Evolutionary conservation across 2,329 filamentous ascomycete species (phyloP), one percentile per base, ranked within the genome.

Genomic region (Rasamsonia emersonii): DNA sequence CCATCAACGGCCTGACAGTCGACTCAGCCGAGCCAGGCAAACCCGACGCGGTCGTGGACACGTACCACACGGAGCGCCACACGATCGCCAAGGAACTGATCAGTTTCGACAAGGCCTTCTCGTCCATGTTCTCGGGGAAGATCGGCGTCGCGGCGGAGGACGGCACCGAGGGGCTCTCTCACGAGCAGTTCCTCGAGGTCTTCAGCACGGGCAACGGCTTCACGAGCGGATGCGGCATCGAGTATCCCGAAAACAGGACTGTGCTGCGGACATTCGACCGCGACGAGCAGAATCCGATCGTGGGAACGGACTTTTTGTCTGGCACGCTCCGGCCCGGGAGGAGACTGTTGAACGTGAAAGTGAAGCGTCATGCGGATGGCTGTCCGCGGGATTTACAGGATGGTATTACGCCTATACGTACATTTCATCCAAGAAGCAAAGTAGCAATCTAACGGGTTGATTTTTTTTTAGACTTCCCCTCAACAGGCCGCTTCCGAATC

Each of bases 101-200:
- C 17, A 51, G 54, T 10, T 62, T 62, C 19, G 61, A 64, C 36
- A 53, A 51, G 10, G 46, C 44, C 4, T 59, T 61, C 20, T 59
- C 60, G 1, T 54, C 51, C 11, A 54, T 61, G 49, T 61, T 61
- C 37, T 59, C 57, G 0, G 56, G 56, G n/a, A 56, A 57, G 37
- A 56, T 61, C 16, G 46, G 48, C n/a, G n/a, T n/a, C 4, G 28
- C 38, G 2, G 40, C 44, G 3, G 42, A 52, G 25, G 43, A 50
- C 15, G 43, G 45, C 3, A 40, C 35, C 11, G 37, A 40, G 13
- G 47, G 44, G 1, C 35, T 61, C 7, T 53, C 51, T 1, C 51
- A 58, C 19, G 50, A 57, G 3, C 42, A 58, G 32, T 58, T 62
- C 26, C 40, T 57, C 4, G 38, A 60, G 9, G 50, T 55, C 2